Conservation (phyloP, 305 asterid genomes). For the Fraxinus sp. region DNA sequence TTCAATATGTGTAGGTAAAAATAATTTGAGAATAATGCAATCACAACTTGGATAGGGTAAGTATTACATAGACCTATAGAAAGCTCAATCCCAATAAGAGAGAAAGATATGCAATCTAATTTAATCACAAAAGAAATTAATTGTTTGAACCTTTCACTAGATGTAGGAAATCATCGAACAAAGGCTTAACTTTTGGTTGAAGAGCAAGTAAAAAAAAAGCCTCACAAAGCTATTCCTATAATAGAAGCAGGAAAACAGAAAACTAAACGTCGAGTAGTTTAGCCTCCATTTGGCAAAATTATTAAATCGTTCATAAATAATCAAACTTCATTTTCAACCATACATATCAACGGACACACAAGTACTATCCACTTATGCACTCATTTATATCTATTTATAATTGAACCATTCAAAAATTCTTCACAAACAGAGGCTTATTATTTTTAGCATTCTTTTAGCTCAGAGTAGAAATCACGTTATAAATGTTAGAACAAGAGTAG, state of each 20-base stretch:
- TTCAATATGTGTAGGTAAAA: neutral
- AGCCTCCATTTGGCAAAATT: neutral
- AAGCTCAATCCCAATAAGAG: neutral
- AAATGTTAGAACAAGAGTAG: slow-evolving; percentile 1
- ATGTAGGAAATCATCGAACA: neutral
- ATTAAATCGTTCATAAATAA: neutral
- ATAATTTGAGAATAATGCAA: neutral
- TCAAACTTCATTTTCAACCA: neutral
- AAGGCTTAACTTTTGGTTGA: neutral
- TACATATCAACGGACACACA: neutral
- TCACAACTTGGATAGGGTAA: neutral
- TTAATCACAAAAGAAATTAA: neutral
- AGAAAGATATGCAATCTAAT: neutral
- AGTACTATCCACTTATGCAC: neutral
- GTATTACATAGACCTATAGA: neutral
- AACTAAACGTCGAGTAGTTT: neutral
- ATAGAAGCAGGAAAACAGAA: neutral
- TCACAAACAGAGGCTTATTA: neutral
- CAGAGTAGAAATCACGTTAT: neutral
- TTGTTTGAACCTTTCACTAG: neutral
- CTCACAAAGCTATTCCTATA: neutral
- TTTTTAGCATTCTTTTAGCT: neutral
- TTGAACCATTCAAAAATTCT: neutral
- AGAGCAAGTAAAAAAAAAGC: neutral
- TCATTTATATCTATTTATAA: neutral